phyloP scores from a whole-genome alignment of 2,329 filamentous ascomycete genomes.

The Fusarium penzigii region DNA sequence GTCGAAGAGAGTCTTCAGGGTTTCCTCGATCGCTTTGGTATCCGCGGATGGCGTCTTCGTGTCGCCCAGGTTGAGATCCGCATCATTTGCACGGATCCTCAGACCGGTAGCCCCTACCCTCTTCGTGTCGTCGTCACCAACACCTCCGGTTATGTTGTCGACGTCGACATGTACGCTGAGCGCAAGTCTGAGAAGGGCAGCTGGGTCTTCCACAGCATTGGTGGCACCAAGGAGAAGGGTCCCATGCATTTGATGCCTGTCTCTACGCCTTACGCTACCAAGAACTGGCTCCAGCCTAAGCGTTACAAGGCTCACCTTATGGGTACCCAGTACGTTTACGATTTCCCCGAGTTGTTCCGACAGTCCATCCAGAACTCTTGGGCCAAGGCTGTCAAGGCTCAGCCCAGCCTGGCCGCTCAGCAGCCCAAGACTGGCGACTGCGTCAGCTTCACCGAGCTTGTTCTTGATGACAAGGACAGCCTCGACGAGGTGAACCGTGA shows the following conservation, averaged over 20 bases:
- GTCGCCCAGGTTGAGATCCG: constrained; percentile 97
- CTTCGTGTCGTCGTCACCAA: constrained; percentile 97
- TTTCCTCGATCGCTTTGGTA: constrained; percentile 95
- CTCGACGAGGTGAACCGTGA: constrained; percentile 92
- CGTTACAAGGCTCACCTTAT: constrained; percentile 99
- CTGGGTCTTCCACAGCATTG: constrained; percentile 98
- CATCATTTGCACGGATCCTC: constrained; percentile 92
- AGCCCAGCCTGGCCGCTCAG: constrained; percentile 73
- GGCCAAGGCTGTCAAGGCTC: constrained; percentile 72
- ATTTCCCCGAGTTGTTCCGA: constrained; percentile 99
- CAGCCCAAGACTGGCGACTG: constrained; percentile 86
- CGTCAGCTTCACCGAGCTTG: constrained; percentile 90
- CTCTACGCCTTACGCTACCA: constrained; percentile 90
- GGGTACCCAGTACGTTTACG: constrained; percentile 99
- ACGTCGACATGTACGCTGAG: constrained; percentile 97
- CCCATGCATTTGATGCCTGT: constrained; percentile 93
- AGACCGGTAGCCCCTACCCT: constrained; percentile 82
- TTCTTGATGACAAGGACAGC: constrained; percentile 91
- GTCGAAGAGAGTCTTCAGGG: constrained; percentile 91
- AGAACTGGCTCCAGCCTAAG: constrained; percentile 98
- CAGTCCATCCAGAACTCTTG: constrained; percentile 97
- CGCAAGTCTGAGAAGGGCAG: constrained; percentile 97
- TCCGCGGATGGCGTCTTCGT: constrained; percentile 92
- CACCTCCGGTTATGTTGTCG: constrained; percentile 95
- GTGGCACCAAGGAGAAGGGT: constrained; percentile 91